Percentiles rank a stretch among this genome's conserved stretches.
Evolutionary conservation across 768 basidiomycete species (phyloP).

Genomic region (Suillus occidentalis): DNA sequence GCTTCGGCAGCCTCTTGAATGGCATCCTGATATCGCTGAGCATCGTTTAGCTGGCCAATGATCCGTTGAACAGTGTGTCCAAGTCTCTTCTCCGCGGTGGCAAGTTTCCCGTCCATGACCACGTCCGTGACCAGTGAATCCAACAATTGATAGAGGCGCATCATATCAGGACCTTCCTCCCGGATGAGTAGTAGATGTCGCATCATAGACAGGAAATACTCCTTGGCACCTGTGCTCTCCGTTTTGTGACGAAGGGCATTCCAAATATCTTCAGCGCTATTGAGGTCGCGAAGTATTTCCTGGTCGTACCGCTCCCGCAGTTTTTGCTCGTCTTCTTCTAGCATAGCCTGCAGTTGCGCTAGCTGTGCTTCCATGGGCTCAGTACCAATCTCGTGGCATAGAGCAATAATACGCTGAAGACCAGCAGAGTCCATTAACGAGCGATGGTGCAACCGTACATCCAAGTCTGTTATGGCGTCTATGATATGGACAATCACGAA

Average conservation of each 20-base stretch:
- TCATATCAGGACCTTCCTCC: conserved; percentile 80
- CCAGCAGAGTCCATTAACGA: conserved; percentile 89
- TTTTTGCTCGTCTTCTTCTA: conserved; percentile 75
- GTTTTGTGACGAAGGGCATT: conserved; percentile 76
- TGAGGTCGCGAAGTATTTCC: conserved; percentile 72
- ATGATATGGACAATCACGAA: conserved; percentile 72
- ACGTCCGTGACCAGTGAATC: conserved; percentile 88
- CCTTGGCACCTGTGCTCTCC: conserved; percentile 74
- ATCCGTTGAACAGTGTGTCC: conserved; percentile 89
- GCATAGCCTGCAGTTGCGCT: conserved; percentile 51
- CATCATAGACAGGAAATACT: conserved; percentile 91
- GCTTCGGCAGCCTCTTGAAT: conserved; percentile 76
- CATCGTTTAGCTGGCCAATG: conserved; percentile 87
- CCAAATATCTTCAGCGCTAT: conserved; percentile 84
- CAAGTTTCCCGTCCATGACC: conserved; percentile 88
- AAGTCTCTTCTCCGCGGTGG: conserved; percentile 79
- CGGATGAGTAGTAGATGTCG: conserved; percentile 90
- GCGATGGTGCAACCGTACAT: conserved; percentile 83
- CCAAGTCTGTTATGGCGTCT: conserved; percentile 67
- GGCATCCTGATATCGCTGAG: conserved; percentile 76
- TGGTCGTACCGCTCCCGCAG: conserved; percentile 76
- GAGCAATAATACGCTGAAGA: conserved; percentile 66
- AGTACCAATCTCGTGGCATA: conserved; percentile 68
- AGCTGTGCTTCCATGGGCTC: conserved; percentile 67
- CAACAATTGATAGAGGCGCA: conserved; percentile 88